Evolutionary conservation across 805 yeast genomes (phyloP).

Genomic region (Myxozyma mucilagina): DNA sequence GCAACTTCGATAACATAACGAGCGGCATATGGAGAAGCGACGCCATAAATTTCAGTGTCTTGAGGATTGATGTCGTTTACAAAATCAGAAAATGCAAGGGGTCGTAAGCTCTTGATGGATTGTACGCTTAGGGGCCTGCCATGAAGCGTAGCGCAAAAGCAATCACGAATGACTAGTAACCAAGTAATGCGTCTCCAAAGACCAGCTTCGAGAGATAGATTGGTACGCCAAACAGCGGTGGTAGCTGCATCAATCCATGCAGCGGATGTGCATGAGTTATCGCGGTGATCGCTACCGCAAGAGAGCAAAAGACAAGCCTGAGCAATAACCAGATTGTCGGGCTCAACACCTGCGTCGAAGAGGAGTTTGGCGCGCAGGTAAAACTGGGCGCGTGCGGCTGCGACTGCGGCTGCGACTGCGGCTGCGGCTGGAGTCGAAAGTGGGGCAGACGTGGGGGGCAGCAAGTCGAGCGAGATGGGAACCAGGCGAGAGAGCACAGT

Average conservation of each 20-base stretch:
- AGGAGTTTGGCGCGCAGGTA: constrained; percentile 12
- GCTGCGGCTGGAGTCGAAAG: background rate
- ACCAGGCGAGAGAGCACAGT: background rate
- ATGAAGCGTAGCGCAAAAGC: constrained; percentile 5
- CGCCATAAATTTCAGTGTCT: background rate
- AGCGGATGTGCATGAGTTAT: background rate
- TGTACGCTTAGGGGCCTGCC: constrained; percentile 9
- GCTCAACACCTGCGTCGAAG: constrained; percentile 3
- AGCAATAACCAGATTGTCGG: background rate
- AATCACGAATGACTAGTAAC: constrained; percentile 10
- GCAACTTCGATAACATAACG: constrained; percentile 4
- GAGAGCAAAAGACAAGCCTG: constrained; percentile 11
- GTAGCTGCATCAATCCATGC: constrained; percentile 15
- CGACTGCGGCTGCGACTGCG: too few relatives aligned
- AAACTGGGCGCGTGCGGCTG: constrained; percentile 2
- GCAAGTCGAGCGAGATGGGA: background rate
- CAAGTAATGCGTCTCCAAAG: constrained; percentile 4
- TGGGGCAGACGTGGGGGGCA: background rate
- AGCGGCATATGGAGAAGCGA: background rate
- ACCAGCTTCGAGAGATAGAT: background rate
- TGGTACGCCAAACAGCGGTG: background rate
- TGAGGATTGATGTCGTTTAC: background rate
- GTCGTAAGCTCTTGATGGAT: background rate
- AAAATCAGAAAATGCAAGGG: constrained; percentile 2
- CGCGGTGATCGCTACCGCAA: constrained; percentile 8